Base-by-base conservation (phyloP, 352 stramenopile genomes). In the Phytophthora chlamydospora region DNA sequence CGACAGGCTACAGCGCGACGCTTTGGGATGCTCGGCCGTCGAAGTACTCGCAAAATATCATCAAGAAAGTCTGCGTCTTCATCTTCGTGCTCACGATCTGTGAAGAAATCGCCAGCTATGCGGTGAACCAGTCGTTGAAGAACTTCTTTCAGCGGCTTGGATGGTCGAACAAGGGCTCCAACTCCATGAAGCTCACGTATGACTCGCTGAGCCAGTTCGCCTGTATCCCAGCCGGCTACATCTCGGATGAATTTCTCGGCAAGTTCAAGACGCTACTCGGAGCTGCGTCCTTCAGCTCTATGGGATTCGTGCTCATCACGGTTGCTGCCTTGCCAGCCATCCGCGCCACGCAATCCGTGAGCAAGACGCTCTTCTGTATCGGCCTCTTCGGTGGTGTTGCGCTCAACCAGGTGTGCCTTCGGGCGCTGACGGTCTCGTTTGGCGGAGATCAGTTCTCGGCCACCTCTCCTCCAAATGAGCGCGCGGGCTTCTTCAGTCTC, bases 401-500 rank as follows among this genome's bases (percentile, higher is more conserved):
- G 0, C 45, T 88, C 9, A 74, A 71, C 24, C 72, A 80, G 29
- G 73, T 80, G 12, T 79, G 68, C 11, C 77, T 90, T 56, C 83
- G 81, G 41, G 76, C 76, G 4, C 78, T 85, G 44, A 75, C 83
- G 9, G 80, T 89, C 40, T 78, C 82, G 9, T 77, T 83, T 47
- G 80, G 83, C 42, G 83, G 70, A 16, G 78, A 89, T 60, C 79
- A 89, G 65, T 90, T 88, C 48, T 72, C 82, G 9, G 75, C 75
- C 4, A 52, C 53, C n/a, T 73, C 77, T 17, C 72, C 66, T 6
- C 54, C 51, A 31, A 70, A 75, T 13, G 58, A 87, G 19, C 81
- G 88, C 41, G 66, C 75, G 13, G 80, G 58, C 17, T 96, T 87
- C 66, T 96, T 95, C 74, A 89, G 75, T 40, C 83, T 78, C 32